A percentile compares a stretch with the other conserved stretches of the same genome.
These are phyloP conservation scores for Melanopsichium pennsylvanicum DNA, from an alignment of 1,284 basidiomycete genomes.

Conservation along the genomic window DNA sequence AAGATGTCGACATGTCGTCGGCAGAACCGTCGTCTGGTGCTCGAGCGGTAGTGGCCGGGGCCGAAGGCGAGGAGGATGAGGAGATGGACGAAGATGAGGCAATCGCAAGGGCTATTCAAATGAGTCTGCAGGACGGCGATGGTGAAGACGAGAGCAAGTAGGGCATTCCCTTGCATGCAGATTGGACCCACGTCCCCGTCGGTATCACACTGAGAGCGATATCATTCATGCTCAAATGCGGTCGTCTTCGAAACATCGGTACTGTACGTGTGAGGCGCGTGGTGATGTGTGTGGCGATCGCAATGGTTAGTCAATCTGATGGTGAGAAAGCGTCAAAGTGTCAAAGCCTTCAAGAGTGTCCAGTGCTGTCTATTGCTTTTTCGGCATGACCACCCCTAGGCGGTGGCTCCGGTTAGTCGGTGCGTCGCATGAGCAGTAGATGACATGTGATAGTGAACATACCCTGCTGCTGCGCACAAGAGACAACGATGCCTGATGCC, in stretches of 20 bases:
- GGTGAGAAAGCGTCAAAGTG: constrained; percentile 5
- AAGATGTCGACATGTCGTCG: constrained; percentile 54
- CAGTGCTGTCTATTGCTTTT: too few relatives aligned
- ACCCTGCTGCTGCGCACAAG: constrained; percentile 3
- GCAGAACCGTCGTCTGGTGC: constrained; percentile 30
- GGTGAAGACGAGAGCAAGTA: constrained; percentile 34
- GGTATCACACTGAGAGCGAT: too few relatives aligned
- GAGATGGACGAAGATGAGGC: constrained; percentile 66
- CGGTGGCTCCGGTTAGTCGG: too few relatives aligned
- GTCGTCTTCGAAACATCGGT: background rate
- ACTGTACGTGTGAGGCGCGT: background rate
- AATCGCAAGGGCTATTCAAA: constrained; percentile 64
- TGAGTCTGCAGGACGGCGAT: constrained; percentile 58
- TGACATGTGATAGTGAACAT: constrained; percentile 6
- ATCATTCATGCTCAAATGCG: constrained; percentile 3
- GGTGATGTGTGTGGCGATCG: background rate
- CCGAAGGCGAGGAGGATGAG: constrained; percentile 61
- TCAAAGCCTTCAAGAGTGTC: too few relatives aligned
- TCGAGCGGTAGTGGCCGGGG: constrained; percentile 49
- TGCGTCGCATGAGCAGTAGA: background rate
- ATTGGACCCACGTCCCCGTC: too few relatives aligned
- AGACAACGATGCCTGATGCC: too few relatives aligned
- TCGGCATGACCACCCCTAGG: too few relatives aligned
- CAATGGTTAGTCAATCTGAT: constrained; percentile 3
- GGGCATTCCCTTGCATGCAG: background rate